Evolutionary conservation across 2,329 filamentous ascomycete species (phyloP), one percentile per base, ranked within the genome.

Genomic region (Colletotrichum destructivum): DNA sequence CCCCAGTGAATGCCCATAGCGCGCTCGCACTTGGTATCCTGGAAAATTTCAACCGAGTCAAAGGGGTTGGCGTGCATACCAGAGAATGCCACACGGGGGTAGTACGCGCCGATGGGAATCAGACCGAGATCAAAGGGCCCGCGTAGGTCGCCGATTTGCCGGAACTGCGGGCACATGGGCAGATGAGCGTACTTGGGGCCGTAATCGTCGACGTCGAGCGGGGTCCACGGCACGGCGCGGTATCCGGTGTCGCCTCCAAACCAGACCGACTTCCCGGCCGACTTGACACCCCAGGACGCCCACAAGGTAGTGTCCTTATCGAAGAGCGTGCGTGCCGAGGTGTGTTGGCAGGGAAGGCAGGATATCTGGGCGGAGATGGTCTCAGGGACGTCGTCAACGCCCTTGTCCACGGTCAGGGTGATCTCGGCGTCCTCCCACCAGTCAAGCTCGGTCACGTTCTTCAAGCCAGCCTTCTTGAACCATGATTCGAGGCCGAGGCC

Each of bases 1-100:
- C 95, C 95, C 95, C 95, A 98, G 79, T 98, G 96, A 76, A 98
- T 98, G 2, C 90, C 95, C 84, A 98, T 87, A 26, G 95, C 95
- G 21, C 84, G 86, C 76, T 89, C 86, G 84, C 95, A 98, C 75
- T 88, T 88, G 0, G 94, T 97, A 76, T 98, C 95, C 8, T 86
- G 81, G 81, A 98, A 98, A 76, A 98, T 98, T 77, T 96, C 94
- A 47, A 98, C 95, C 0, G 92, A 89, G 79, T 98, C 96, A 75
- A 90, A 91, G 0, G 96, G 96, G 79, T 97, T 93, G 9, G 93
- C 92, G 80, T 98, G 96, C 88, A 97, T 91, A 23, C 90, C 85
- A 57, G 91, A 94, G 86, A 96, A 95, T 73, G 96, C 80, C 68
- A 81, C 82, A 31, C 93, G 87, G 0, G 93, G 93, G 71, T 89